phyloP scores from a whole-genome alignment of 2,329 filamentous ascomycete genomes.

The Ilyonectria robusta region DNA sequence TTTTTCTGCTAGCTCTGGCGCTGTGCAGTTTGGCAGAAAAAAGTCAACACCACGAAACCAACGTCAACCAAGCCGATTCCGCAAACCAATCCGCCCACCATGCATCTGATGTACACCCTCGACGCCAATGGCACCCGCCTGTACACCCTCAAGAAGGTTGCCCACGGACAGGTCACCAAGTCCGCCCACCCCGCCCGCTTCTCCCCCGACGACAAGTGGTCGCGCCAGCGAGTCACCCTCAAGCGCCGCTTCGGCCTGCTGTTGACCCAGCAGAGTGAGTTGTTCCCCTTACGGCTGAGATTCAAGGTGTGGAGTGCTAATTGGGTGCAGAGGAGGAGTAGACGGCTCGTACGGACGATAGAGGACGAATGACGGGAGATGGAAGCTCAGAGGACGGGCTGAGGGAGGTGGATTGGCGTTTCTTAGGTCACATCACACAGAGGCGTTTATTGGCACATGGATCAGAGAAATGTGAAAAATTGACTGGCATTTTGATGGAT shows the following conservation, averaged over 20 bases:
- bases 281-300: not conserved
- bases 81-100: constrained; percentile 47
- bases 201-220: constrained; percentile 99
- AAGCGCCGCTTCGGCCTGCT: constrained; percentile 94
- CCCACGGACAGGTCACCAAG: constrained; percentile 89
- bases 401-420: constrained; percentile 30
- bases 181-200: constrained; percentile 96
- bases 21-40: constrained; percentile 21
- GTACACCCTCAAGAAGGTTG: constrained; percentile 96
- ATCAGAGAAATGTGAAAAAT: constrained; percentile 27
- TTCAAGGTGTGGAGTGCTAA: constrained; percentile 13
- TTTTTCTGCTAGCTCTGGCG: constrained; percentile 31
- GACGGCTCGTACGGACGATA: constrained; percentile 3
- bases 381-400: constrained; percentile 6
- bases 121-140: constrained; percentile 86
- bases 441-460: constrained; percentile 31
- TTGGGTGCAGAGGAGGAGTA: constrained; percentile 42
- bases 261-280: constrained; percentile 80
- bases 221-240: constrained; percentile 92
- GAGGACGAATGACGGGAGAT: not conserved
- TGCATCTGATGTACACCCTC: constrained; percentile 86
- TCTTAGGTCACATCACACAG: constrained; percentile 32
- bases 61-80: constrained; percentile 10
- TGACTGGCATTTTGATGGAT: constrained; percentile 27
- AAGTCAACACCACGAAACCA: constrained; percentile 25